Base-by-base conservation (phyloP, 2,329 filamentous ascomycete species). In the Phaeosphaeria sp. region DNA sequence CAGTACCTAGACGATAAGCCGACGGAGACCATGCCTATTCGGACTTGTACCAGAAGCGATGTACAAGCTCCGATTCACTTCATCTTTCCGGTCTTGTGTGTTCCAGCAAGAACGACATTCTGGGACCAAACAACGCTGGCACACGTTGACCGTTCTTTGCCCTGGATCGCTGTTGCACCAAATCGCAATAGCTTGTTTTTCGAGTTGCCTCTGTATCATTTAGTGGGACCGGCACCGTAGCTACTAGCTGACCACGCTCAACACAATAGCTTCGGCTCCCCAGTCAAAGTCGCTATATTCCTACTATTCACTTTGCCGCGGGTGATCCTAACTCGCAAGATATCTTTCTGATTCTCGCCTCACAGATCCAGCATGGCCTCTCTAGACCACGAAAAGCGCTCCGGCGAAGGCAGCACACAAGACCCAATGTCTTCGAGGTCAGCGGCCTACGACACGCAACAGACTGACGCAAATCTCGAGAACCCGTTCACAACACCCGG, bases 401-500 rank as follows among this genome's bases (percentile, higher is more conserved):
- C 40, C 25, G 20, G n/a, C 17, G 30, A 49, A 33, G n/a, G 30
- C 40, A 45, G 25, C 22, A 39, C 46, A 39, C 40, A 51, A 25
- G 47, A 55, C 17, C 42, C 42, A n/a, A 51, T 27, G 52, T 47
- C 42, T n/a, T 59, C 56, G 40, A 54, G 47, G 30, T 51, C 54
- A 27, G 42, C 49, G 39, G 25, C 48, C 15, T n/a, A 33, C 21
- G 61, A 61, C 22, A n/a, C 20, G 15, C 49, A 52, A 33, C 59
- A 52, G 21, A 57, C 52, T 18, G 56, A 61, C 43, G 43, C 53
- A 45, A 17, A 44, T 15, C 8, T 11, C 8, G 52, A 63, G 44
- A 63, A 65, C 30, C 63, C 63, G 44, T 65, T 65, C 48, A 54
- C 60, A 49, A 64, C 62, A 21, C 62, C 62, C 17, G 57, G 56